Conservation (phyloP, 2,329 filamentous ascomycete species). For the Emmonsiellopsis sp. region DNA sequence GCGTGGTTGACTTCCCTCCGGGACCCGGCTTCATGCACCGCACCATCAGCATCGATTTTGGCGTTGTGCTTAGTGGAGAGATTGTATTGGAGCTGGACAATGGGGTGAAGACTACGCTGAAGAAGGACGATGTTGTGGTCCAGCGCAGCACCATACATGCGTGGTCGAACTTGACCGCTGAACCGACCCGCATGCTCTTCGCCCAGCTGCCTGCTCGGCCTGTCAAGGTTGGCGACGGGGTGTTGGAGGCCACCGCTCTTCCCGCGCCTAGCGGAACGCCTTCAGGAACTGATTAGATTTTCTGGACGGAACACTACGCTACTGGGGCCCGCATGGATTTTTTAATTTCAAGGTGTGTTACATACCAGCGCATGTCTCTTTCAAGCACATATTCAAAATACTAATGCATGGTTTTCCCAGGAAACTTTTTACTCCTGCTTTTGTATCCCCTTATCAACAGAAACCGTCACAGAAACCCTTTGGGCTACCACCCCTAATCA, state of each 20-base stretch:
- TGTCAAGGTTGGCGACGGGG: constrained; percentile 11
- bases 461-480: too few relatives aligned
- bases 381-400: too few relatives aligned
- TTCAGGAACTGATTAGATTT: too few relatives aligned
- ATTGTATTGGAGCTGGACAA: constrained; percentile 21
- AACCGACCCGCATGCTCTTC: constrained; percentile 15
- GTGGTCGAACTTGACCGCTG: constrained; percentile 15
- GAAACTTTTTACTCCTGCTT: too few relatives aligned
- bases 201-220: constrained; percentile 10
- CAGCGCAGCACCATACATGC: constrained; percentile 20
- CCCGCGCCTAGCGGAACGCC: too few relatives aligned
- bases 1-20: constrained; percentile 20
- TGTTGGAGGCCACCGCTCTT: constrained; percentile 12
- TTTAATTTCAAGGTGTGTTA: too few relatives aligned
- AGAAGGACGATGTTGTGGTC: constrained; percentile 20
- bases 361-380: too few relatives aligned
- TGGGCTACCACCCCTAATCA: too few relatives aligned
- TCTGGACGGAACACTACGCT: too few relatives aligned
- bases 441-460: too few relatives aligned
- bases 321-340: too few relatives aligned
- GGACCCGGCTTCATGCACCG: constrained; percentile 16
- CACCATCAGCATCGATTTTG: constrained; percentile 22
- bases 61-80: constrained; percentile 20
- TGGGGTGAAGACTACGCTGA: constrained; percentile 17
- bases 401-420: too few relatives aligned